These are phyloP conservation scores for Sambucus nigra DNA, from an alignment of 129 eudicot species.

Conservation along the genomic window DNA sequence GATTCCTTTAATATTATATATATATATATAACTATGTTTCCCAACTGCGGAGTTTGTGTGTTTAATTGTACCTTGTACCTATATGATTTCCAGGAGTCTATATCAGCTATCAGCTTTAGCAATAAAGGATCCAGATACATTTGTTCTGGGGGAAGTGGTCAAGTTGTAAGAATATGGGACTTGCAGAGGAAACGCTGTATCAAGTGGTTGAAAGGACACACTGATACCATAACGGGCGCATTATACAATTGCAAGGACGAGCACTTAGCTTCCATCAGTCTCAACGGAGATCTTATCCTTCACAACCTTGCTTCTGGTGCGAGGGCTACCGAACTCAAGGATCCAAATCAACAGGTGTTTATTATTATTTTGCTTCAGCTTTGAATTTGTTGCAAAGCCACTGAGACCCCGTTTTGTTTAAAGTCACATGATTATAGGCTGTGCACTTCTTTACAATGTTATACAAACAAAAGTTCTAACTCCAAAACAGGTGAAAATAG, in stretches of 20 bases:
- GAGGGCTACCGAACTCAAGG: slow-evolving; percentile 76
- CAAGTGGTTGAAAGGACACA: slow-evolving; percentile 95
- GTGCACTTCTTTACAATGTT: too few species aligned
- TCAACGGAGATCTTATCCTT: slow-evolving; percentile 68
- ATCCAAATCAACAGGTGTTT: slow-evolving; percentile 81
- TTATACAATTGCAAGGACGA: slow-evolving; percentile 93
- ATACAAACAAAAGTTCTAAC: too few species aligned
- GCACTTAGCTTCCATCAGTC: slow-evolving; percentile 92
- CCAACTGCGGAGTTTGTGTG: not conserved
- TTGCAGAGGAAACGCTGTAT: slow-evolving; percentile 87
- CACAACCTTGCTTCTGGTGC: slow-evolving; percentile 95
- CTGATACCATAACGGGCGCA: slow-evolving; percentile 76
- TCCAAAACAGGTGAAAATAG: too few species aligned
- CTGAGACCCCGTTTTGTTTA: too few species aligned
- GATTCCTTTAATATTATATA: too few species aligned
- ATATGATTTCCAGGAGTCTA: slow-evolving; percentile 48
- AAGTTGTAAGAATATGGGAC: slow-evolving; percentile 97
- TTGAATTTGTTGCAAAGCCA: slow-evolving; percentile 15
- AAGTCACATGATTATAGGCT: too few species aligned
- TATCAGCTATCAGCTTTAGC: slow-evolving; percentile 76
- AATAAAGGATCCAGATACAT: slow-evolving; percentile 85
- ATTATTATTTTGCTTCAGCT: slow-evolving; percentile 9
- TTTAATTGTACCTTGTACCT: not conserved
- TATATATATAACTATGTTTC: too few species aligned
- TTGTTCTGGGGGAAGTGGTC: slow-evolving; percentile 91